Evolutionary conservation across 306 rosid genomes (phyloP).

Genomic region (Crataegus laevigata): DNA sequence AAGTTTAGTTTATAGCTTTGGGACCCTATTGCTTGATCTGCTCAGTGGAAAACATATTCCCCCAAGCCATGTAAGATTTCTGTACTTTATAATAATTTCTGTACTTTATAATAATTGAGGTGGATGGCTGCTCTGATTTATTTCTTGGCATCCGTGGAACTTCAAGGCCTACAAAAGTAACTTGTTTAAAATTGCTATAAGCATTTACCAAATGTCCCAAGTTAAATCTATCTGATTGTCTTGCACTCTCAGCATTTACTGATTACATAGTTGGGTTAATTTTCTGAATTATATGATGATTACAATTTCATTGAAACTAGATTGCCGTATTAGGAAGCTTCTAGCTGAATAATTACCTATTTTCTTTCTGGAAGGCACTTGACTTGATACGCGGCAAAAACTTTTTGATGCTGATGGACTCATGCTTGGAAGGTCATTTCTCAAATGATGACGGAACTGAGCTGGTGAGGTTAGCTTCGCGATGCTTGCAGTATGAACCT

Average conservation of each 20-base stretch:
- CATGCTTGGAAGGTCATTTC: slow-evolving; percentile 83
- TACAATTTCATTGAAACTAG: neutral
- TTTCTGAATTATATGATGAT: neutral
- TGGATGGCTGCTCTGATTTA: slow-evolving; percentile 13
- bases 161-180: neutral
- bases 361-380: slow-evolving; percentile 56
- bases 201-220: too few species aligned
- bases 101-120: neutral
- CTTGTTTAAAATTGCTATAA: neutral
- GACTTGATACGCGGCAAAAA: slow-evolving; percentile 85
- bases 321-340: neutral
- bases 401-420: slow-evolving; percentile 70
- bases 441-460: slow-evolving; percentile 87
- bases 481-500: slow-evolving; percentile 83
- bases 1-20: slow-evolving; percentile 87
- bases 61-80: slow-evolving; percentile 66
- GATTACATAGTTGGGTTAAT: neutral
- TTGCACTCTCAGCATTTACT: neutral
- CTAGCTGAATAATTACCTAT: neutral
- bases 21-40: slow-evolving; percentile 86
- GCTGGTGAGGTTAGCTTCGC: slow-evolving; percentile 74
- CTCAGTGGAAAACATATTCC: slow-evolving; percentile 95
- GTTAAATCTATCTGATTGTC: neutral
- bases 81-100: slow-evolving; percentile 6
- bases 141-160: neutral